These are phyloP conservation scores for Diversispora epigaea DNA, from an alignment of 192 early-diverging fungal species.

Conservation along the genomic window DNA sequence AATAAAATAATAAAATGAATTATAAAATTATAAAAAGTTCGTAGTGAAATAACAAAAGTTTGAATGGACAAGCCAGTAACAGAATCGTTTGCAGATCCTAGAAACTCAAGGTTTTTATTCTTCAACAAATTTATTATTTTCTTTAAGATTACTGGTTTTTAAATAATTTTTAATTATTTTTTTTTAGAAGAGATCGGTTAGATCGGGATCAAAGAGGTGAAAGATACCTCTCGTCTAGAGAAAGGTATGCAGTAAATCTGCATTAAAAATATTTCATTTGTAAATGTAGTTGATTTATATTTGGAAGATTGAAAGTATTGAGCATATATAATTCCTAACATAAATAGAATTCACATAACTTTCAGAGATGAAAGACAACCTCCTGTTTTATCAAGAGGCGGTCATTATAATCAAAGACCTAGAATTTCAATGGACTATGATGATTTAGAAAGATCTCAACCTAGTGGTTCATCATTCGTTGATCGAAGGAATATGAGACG, in stretches of 20 bases:
- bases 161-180: neutral
- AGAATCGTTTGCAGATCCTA: neutral
- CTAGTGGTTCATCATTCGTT: constrained; percentile 4
- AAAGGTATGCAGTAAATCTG: neutral
- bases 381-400: too few species aligned
- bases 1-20: too few species aligned
- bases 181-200: constrained; percentile 13
- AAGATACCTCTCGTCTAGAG: constrained; percentile 1
- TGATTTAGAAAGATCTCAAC: constrained; percentile 21
- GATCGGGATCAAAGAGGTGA: constrained; percentile 8
- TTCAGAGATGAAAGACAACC: too few species aligned
- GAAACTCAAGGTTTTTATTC: neutral
- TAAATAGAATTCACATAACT: too few species aligned
- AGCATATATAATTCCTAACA: too few species aligned
- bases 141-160: neutral
- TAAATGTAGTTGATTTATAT: too few species aligned
- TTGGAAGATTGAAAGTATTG: too few species aligned
- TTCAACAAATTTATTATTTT: neutral
- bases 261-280: neutral
- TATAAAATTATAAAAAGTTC: too few species aligned
- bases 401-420: neutral
- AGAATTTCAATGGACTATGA: constrained; percentile 19
- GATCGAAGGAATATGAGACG: constrained; percentile 17
- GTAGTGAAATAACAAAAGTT: too few species aligned
- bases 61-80: too few species aligned